Percentiles rank a stretch among this genome's conserved stretches.
phyloP scores from a whole-genome alignment of 2,329 filamentous ascomycete species.

The Calonectria hongkongensis region DNA sequence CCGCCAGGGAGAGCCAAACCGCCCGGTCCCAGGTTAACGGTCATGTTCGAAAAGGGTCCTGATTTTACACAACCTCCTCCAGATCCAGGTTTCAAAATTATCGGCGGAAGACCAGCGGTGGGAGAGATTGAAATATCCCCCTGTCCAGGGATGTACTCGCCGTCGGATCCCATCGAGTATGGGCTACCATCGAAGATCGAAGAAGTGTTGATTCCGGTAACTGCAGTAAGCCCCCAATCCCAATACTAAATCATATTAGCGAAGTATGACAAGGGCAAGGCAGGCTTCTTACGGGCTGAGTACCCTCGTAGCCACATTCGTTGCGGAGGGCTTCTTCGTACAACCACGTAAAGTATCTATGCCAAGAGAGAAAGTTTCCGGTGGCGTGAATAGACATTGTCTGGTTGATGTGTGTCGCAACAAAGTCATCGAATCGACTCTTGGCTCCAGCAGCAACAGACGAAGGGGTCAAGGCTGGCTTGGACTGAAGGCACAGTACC shows the following conservation, averaged over 20 bases:
- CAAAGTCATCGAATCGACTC: constrained; percentile 70
- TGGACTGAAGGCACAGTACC: constrained; percentile 65
- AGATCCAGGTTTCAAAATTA: constrained; percentile 65
- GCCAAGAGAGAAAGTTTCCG: constrained; percentile 58
- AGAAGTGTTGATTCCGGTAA: constrained; percentile 61
- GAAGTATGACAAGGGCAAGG: neutral
- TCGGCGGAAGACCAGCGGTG: constrained; percentile 45
- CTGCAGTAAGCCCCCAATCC: constrained; percentile 65
- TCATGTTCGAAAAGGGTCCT: constrained; percentile 69
- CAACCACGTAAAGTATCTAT: constrained; percentile 58
- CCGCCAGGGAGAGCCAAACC: constrained; percentile 55
- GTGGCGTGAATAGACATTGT: constrained; percentile 66
- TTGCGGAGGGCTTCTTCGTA: constrained; percentile 57
- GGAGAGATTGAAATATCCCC: constrained; percentile 51
- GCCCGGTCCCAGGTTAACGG: constrained; percentile 64
- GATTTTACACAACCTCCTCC: constrained; percentile 74
- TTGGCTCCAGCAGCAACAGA: constrained; percentile 64
- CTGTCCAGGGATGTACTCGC: constrained; percentile 37
- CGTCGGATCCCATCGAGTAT: constrained; percentile 55
- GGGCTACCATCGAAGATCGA: constrained; percentile 70
- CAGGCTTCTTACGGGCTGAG: constrained; percentile 58
- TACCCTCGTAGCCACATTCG: constrained; percentile 62
- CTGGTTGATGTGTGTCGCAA: constrained; percentile 69
- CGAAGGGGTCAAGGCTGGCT: constrained; percentile 59
- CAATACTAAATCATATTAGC: constrained; percentile 61